Conservation (phyloP, 306 rosid genomes). For the Morella rubra region DNA sequence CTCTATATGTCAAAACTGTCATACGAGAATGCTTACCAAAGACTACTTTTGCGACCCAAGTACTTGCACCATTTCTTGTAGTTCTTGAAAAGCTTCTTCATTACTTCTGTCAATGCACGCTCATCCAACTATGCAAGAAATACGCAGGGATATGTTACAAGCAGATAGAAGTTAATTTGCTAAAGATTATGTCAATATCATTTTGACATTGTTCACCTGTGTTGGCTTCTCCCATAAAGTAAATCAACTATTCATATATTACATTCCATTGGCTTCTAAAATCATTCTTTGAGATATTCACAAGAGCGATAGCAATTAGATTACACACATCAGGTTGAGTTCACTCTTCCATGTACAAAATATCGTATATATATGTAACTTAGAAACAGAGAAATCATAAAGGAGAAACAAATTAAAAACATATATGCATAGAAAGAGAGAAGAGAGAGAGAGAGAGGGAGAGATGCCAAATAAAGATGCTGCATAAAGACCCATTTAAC, state of each 20-base stretch:
- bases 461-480: background rate
- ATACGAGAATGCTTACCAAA: conserved; percentile 59
- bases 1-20: conserved; percentile 20
- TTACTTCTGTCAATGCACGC: conserved; percentile 88
- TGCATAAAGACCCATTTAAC: background rate
- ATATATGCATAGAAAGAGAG: no score
- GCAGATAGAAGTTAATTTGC: conserved; percentile 10
- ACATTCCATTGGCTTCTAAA: no score
- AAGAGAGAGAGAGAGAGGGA: background rate
- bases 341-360: background rate
- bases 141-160: conserved; percentile 30
- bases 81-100: conserved; percentile 98
- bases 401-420: no score
- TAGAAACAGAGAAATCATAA: no score
- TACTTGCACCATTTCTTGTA: conserved; percentile 99
- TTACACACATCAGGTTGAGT: no score
- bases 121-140: conserved; percentile 82
- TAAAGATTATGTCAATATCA: background rate
- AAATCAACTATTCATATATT: no score
- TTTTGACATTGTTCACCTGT: background rate
- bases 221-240: background rate
- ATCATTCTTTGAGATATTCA: no score
- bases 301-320: no score
- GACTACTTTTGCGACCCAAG: conserved; percentile 97
- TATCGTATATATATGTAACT: no score